phyloP scores from a whole-genome alignment of 805 yeast species.

The Saccharomycopsis sp. region DNA sequence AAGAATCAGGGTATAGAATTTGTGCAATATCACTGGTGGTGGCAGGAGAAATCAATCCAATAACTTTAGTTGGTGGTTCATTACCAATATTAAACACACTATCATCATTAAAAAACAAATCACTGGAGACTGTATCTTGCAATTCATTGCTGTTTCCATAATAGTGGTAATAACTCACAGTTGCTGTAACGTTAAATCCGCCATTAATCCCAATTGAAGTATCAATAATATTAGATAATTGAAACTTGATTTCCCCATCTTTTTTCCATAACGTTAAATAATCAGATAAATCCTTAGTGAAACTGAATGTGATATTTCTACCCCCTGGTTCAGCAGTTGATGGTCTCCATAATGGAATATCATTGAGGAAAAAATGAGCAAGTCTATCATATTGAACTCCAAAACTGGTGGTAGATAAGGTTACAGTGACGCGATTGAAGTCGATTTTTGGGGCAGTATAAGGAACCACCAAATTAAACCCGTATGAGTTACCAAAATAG shows the following conservation, averaged over 20 bases:
- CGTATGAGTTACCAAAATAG: conserved; percentile 51
- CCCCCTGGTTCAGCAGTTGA: conserved; percentile 75
- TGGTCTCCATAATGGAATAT: conserved; percentile 68
- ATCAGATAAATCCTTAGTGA: conserved; percentile 52
- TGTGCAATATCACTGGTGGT: conserved; percentile 24
- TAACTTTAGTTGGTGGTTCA: background rate
- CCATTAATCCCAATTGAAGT: conserved; percentile 40
- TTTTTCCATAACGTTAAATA: conserved; percentile 38
- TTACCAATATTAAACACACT: no score
- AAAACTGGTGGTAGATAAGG: conserved; percentile 38
- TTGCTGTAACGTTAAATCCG: conserved; percentile 40
- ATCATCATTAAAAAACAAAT: background rate
- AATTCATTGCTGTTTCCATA: background rate
- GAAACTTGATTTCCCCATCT: conserved; percentile 30
- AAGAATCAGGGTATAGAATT: background rate
- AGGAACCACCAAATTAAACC: conserved; percentile 33
- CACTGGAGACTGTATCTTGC: conserved; percentile 23
- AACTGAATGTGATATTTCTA: conserved; percentile 34
- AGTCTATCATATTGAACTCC: conserved; percentile 59
- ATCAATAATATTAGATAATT: conserved; percentile 52
- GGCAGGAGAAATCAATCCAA: background rate
- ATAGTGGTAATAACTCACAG: conserved; percentile 36
- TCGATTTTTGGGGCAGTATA: conserved; percentile 35
- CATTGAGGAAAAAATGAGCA: conserved; percentile 50
- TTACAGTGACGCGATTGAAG: conserved; percentile 43